Evolutionary conservation across 768 basidiomycete species (phyloP).

Genomic region (Russula emetica): DNA sequence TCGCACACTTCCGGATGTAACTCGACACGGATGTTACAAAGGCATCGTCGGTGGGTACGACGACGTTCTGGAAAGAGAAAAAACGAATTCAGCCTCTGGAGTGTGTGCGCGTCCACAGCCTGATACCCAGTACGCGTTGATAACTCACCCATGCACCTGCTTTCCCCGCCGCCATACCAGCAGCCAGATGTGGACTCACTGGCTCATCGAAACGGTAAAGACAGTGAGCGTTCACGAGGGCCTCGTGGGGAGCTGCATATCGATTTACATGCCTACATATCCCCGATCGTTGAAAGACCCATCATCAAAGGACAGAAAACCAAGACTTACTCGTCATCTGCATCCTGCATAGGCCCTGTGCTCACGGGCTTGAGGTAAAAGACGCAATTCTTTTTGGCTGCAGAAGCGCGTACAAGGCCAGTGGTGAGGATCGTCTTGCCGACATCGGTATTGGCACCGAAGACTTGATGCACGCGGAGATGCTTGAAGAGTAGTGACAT

Average conservation of each 20-base stretch:
- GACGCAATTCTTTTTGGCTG: conserved; percentile 45
- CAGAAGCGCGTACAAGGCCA: conserved; percentile 78
- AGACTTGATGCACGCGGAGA: conserved; percentile 83
- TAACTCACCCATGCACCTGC: conserved; percentile 34
- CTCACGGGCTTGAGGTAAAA: conserved; percentile 89
- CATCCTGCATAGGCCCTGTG: conserved; percentile 74
- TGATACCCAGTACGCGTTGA: background rate
- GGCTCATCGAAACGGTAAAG: conserved; percentile 83
- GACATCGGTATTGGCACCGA: conserved; percentile 95
- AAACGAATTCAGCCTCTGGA: background rate
- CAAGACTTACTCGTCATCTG: conserved; percentile 68
- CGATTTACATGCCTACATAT: conserved; percentile 59
- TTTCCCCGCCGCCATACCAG: conserved; percentile 41
- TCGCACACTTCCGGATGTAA: conserved; percentile 56
- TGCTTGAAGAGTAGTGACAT: conserved; percentile 86
- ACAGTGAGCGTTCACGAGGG: conserved; percentile 57
- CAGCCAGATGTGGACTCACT: conserved; percentile 91
- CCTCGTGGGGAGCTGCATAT: conserved; percentile 41
- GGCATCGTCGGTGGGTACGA: conserved; percentile 57
- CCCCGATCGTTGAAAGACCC: conserved; percentile 6
- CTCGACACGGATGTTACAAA: conserved; percentile 61
- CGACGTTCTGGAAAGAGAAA: conserved; percentile 1
- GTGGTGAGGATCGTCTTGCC: conserved; percentile 91
- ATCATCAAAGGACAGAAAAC: too few relatives aligned
- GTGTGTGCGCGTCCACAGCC: background rate